Conservation (phyloP, 169 alveolate genomes). For the Eimeria sp. region DNA sequence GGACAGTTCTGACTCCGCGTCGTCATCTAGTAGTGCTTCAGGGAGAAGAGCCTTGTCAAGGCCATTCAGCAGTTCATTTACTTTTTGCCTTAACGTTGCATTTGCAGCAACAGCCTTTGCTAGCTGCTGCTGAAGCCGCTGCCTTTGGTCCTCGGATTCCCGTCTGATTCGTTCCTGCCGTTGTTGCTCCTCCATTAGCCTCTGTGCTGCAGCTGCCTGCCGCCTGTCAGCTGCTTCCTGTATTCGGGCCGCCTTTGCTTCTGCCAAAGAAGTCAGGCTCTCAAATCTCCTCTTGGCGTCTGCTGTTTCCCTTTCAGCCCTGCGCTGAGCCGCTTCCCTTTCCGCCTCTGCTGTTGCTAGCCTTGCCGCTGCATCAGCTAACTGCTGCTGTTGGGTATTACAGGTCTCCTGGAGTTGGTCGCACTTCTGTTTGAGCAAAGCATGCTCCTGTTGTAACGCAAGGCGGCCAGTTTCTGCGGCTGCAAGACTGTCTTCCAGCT, state of each 20-base stretch:
- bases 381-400: constrained; percentile 44
- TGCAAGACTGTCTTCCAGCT: constrained; percentile 57
- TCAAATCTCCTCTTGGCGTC: constrained; percentile 56
- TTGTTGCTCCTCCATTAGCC: constrained; percentile 67
- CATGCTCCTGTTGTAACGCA: constrained; percentile 38
- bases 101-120: constrained; percentile 68
- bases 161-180: constrained; percentile 40
- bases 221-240: constrained; percentile 65
- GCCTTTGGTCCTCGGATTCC: constrained; percentile 60
- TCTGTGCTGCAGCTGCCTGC: constrained; percentile 70
- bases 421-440: constrained; percentile 30
- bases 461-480: constrained; percentile 62
- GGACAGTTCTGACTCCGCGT: constrained; percentile 19
- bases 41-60: constrained; percentile 63
- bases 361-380: constrained; percentile 57
- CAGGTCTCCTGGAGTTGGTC: constrained; percentile 60
- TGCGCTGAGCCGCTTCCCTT: constrained; percentile 31
- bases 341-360: constrained; percentile 59
- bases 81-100: constrained; percentile 27
- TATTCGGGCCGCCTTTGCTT: constrained; percentile 55
- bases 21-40: constrained; percentile 42
- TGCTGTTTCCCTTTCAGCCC: constrained; percentile 58
- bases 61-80: constrained; percentile 47
- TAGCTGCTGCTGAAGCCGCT: constrained; percentile 67
- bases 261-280: constrained; percentile 37